These are phyloP conservation scores for Imleria badia DNA, from an alignment of 768 basidiomycete genomes.

Conservation along the genomic window DNA sequence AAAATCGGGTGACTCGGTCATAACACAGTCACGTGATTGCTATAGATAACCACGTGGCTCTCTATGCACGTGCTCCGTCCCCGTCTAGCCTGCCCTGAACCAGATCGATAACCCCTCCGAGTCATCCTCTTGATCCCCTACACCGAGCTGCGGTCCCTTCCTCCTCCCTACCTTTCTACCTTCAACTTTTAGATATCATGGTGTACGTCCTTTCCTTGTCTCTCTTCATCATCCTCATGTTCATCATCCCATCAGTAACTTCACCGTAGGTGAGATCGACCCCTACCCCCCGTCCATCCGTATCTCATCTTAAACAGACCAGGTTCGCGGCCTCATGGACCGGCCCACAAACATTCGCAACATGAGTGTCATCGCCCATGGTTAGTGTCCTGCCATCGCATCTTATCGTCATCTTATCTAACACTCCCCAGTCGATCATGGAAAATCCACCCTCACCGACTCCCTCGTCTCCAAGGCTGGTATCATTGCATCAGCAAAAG, in stretches of 20 bases:
- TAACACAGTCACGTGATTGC: slow-evolving; percentile 8
- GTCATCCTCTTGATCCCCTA: slow-evolving; percentile 5
- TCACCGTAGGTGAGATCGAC: slow-evolving; percentile 72
- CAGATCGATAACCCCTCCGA: slow-evolving; percentile 41
- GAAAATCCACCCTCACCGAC: slow-evolving; percentile 99
- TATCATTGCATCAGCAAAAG: slow-evolving; percentile 93
- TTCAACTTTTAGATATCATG: slow-evolving; percentile 64
- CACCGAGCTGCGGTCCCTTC: slow-evolving; percentile 25
- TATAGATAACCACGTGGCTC: slow-evolving; percentile 17
- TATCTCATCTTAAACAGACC: slow-evolving; percentile 49
- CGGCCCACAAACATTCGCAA: slow-evolving; percentile 89
- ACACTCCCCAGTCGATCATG: slow-evolving; percentile 83
- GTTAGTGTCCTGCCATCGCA: slow-evolving; percentile 42
- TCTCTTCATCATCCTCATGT: slow-evolving; percentile 13
- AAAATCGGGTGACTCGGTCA: slow-evolving; percentile 13
- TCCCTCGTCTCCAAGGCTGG: slow-evolving; percentile 99
- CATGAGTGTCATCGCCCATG: slow-evolving; percentile 93
- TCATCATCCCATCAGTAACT: slow-evolving; percentile 63
- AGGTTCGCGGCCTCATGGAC: slow-evolving; percentile 89
- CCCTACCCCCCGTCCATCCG: background rate
- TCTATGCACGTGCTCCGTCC: slow-evolving; percentile 6
- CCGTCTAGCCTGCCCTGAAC: slow-evolving; percentile 42
- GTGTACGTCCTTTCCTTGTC: slow-evolving; percentile 57
- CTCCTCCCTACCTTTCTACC: slow-evolving; percentile 16
- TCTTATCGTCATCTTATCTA: slow-evolving; percentile 20